Percentiles rank a stretch among this genome's conserved stretches.
These are phyloP conservation scores for Diaporthe batatas DNA, from an alignment of 2,329 filamentous ascomycete species.

Conservation along the genomic window DNA sequence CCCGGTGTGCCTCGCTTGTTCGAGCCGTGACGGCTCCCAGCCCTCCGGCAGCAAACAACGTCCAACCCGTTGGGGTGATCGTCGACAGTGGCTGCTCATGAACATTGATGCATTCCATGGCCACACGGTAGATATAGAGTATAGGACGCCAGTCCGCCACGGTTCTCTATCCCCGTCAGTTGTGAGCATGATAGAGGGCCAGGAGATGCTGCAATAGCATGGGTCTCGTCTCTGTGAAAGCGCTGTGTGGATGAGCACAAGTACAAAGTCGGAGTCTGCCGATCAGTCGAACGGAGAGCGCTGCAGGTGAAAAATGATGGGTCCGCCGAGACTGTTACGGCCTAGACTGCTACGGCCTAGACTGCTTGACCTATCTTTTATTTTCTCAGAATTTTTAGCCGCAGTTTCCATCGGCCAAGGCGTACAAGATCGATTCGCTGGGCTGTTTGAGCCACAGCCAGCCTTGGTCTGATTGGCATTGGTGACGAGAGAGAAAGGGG, in stretches of 20 bases:
- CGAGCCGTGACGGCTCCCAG: constrained; percentile 22
- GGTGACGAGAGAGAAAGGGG: constrained; percentile 2
- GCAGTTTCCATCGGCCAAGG: not conserved
- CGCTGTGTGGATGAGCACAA: not conserved
- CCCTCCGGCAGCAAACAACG: constrained; percentile 28
- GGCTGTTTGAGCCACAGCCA: not conserved
- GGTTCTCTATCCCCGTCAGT: not conserved
- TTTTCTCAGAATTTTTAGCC: not conserved
- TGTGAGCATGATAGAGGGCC: not conserved
- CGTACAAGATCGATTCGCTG: constrained; percentile 4
- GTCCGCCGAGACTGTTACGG: not conserved
- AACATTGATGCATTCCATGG: not conserved
- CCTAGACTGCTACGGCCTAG: not conserved
- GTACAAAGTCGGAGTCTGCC: not conserved
- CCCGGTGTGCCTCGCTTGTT: constrained; percentile 20
- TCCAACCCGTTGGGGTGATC: constrained; percentile 45
- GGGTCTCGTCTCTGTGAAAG: not conserved
- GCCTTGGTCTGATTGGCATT: constrained; percentile 3
- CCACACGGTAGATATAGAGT: not conserved
- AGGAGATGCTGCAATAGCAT: not conserved
- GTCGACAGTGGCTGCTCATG: not conserved
- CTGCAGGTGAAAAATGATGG: constrained; percentile 24
- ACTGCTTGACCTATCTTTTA: not conserved
- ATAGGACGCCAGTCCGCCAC: not conserved
- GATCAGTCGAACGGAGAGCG: not conserved